Base-by-base conservation (phyloP, 148 eudicot genomes). In the Agrostemma githago region DNA sequence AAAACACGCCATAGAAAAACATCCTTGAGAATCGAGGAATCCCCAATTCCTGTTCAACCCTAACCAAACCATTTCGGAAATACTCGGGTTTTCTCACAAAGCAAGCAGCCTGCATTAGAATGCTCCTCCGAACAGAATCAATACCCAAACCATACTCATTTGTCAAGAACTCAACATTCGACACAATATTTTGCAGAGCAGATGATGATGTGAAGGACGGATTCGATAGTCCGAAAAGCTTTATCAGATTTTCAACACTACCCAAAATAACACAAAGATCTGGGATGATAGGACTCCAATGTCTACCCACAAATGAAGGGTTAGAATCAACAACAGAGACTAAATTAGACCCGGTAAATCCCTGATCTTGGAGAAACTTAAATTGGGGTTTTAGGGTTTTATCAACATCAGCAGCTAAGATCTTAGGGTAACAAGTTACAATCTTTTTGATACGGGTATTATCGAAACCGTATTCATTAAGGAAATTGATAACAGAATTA, bases 381-480 rank as follows among this genome's bases (percentile, higher is more conserved):
- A 48, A 48, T 48, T 48, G 9, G 54, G 54, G 54, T 48, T 2
- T 48, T 48, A 48, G 54, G 54, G 54, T 48, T 48, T 48, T 8
- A 12, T 48, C 54, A 48, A 48, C 54, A 48, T 48, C 11, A 9
- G 54, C 54, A 48, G 14, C 54, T 3, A 48, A 48, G 14, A 8
- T 48, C 11, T 48, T 10, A 48, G 54, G 54, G 14, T 10, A 12
- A 12, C 34, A 26, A 26, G 34, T 26, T 26, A 26, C 34, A 26
- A 26, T 26, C 34, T 26, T 26, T 26, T 26, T 26, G 0, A 44
- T 43, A 15, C 81, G 80, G 17, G 76, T 4, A 40, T 58, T 26
- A 21, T 78, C 65, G 8, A 84, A 41, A 7, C 84, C 84, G 26
- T 11, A 17, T 4, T 59, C n/a, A 40, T 72, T 72, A 4, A 81